Evolutionary conservation across 768 basidiomycete species (phyloP).

Genomic region (Auriscalpium vulgare): DNA sequence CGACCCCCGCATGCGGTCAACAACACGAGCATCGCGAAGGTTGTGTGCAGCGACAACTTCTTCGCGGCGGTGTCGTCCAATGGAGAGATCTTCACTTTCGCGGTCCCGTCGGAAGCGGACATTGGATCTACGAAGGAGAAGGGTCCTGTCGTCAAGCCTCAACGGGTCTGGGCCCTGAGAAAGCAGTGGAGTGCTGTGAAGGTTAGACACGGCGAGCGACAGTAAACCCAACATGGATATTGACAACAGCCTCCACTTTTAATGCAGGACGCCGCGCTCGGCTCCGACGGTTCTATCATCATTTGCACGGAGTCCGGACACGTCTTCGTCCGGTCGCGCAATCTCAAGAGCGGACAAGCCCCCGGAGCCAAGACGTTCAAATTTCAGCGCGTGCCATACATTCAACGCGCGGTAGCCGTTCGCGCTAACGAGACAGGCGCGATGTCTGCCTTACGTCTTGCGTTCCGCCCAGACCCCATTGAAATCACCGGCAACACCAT

Average conservation of each 20-base stretch:
- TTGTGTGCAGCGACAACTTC: constrained; percentile 68
- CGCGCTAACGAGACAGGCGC: constrained; percentile 79
- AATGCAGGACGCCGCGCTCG: constrained; percentile 76
- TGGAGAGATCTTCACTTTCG: constrained; percentile 90
- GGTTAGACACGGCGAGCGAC: constrained; percentile 29
- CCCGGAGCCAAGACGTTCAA: constrained; percentile 47
- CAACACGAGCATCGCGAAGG: constrained; percentile 67
- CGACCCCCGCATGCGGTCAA: constrained; percentile 71
- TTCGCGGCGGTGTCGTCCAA: constrained; percentile 79
- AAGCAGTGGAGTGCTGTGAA: constrained; percentile 81
- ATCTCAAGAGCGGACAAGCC: constrained; percentile 21
- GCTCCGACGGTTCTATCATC: constrained; percentile 80
- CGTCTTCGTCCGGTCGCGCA: constrained; percentile 77
- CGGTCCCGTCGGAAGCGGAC: constrained; percentile 28
- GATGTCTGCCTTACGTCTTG: constrained; percentile 76
- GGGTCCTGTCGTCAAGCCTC: constrained; percentile 56
- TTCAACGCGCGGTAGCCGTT: constrained; percentile 83
- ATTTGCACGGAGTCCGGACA: constrained; percentile 94
- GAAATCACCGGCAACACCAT: constrained; percentile 46
- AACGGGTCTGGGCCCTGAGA: constrained; percentile 84
- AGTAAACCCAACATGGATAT: neutral
- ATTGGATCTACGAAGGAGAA: constrained; percentile 18
- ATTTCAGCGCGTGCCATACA: constrained; percentile 69
- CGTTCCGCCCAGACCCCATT: constrained; percentile 55
- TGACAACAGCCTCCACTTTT: neutral